These are phyloP conservation scores for Penicillium sp. DNA, from an alignment of 2,329 filamentous ascomycete genomes.

Conservation along the genomic window DNA sequence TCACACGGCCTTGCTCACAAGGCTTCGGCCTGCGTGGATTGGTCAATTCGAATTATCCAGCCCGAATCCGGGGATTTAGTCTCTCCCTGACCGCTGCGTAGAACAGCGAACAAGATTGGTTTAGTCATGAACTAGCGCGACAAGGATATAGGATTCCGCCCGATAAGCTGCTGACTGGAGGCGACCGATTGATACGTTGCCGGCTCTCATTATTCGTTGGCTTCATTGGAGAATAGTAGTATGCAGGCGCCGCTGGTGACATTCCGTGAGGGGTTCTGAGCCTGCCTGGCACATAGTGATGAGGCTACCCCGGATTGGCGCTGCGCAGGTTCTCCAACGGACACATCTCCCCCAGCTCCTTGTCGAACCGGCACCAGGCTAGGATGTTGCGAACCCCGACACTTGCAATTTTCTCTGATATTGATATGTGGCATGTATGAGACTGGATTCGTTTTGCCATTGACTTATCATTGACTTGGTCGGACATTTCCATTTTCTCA, in stretches of 20 bases:
- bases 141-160: background rate
- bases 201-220: too few species aligned
- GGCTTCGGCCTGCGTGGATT: background rate
- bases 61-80: background rate
- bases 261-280: background rate
- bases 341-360: background rate
- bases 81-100: background rate
- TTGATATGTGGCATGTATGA: background rate
- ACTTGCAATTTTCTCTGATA: background rate
- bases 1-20: background rate
- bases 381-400: background rate
- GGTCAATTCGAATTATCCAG: slow-evolving; percentile 1
- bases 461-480: background rate
- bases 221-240: background rate
- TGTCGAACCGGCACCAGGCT: background rate
- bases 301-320: slow-evolving; percentile 2
- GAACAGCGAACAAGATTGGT: background rate
- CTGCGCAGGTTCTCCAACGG: background rate
- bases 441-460: background rate
- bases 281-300: background rate
- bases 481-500: background rate
- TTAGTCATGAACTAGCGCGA: background rate
- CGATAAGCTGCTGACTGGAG: background rate
- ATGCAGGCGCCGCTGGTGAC: background rate
- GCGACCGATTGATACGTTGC: background rate